Base-by-base conservation (phyloP, 805 yeast species). In the Yamadazyma akitaensis region DNA sequence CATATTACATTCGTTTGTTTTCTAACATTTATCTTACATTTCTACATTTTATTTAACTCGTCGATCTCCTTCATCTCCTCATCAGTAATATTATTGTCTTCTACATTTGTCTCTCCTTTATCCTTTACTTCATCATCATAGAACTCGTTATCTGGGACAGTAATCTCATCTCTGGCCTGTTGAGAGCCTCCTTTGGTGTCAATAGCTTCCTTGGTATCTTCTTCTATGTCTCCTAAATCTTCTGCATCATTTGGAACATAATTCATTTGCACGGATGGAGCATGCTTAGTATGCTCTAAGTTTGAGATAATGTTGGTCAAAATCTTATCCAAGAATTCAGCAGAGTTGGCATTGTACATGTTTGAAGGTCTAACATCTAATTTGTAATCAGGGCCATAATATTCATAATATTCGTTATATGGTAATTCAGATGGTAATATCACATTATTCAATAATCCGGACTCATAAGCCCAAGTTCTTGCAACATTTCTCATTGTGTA, bases 401-500 rank as follows among this genome's bases (percentile, higher is more conserved):
- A 92, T 68, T 92, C 98, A 69, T 88, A 92, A 70, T 92, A 92
- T 64, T 92, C 98, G 64, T 92, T 91, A 73, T 89, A 91, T 3
- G 97, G 97, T 53, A 91, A 69, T 55, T 81, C 84, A n/a, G 84
- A 68, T 21, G 88, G 87, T 57, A 92, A 70, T 40, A 84, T 76
- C 12, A 85, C 88, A 56, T 88, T 85, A 54, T 94, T 84, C 61
- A 92, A 76, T 24, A 94, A 75, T 31, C 97, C 92, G 0, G 97
- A 84, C 67, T 94, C 99, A 60, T 77, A 91, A 2, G 96, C 81
- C 98, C 99, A 92, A 11, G 96, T 79, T 55, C 99, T 75, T 5
- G 97, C 89, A 41, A 94, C 99, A 63, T 94, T 94, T 64, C 97
- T 79, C 79, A 96, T 95, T 2, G 99, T 94, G 69, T 94, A 94